Base-by-base conservation (phyloP, 2,329 filamentous ascomycete genomes). In the Colletotrichum higginsianum region DNA sequence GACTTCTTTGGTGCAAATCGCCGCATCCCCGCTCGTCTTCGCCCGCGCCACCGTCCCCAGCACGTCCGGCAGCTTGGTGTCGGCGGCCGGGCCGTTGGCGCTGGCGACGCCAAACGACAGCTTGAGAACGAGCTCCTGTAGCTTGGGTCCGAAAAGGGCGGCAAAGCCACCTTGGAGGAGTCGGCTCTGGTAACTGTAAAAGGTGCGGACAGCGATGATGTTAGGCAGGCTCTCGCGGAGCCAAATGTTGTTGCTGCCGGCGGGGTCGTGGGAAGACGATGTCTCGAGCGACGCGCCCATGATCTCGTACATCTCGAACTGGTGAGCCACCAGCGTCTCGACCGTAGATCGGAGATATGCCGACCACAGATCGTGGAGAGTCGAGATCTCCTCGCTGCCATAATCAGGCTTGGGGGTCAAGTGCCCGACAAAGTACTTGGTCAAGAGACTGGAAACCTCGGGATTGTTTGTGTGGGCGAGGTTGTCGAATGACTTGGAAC, bases 401-500 rank as follows among this genome's bases (percentile, higher is more conserved):
- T 82, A 86, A 53, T 87, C 82, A 0, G 86, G 85, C 76, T 88
- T 88, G 1, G 84, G 82, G 0, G 84, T 84, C 15, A 88, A 74
- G 30, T 88, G 84, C 0, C 86, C 86, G 11, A 88, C 83, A 64
- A 88, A 88, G 74, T 89, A 89, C 52, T 87, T 87, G 0, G 86
- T 86, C 4, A 89, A 76, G 2, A 89, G 80, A 75, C 85, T 87
- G 5, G 82, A 80, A 0, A 88, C 86, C 74, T 88, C 86, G 0
- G 87, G 86, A 61, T 89, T 88, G 73, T 86, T 87, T 1, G 86
- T 87, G 74, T 89, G 87, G 0, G 86, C 86, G 4, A 89, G 82
- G 57, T 86, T 84, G 73, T 89, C 86, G 57, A 89, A 89, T 0
- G 86, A 86, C 72, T 84, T 82, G 8, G 83, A 82, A 69, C 86